Percentiles rank a stretch among this genome's conserved stretches.
Conservation (phyloP, 1,139 yeast genomes). For the Yamadazyma buinensis region DNA sequence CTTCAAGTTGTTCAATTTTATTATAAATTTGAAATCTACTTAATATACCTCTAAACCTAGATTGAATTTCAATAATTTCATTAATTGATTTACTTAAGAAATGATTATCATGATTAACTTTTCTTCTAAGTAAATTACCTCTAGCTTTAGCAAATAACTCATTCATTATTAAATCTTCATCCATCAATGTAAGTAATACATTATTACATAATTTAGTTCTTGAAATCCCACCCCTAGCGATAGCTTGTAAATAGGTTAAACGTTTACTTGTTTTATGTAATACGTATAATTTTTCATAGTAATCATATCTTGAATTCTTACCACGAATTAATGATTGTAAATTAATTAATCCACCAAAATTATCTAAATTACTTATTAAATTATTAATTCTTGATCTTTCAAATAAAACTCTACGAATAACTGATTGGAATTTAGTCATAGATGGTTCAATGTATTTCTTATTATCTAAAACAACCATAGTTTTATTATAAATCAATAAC, state of each 20-base stretch:
- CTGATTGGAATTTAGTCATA: slow-evolving; percentile 30
- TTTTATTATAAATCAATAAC: slow-evolving; percentile 19
- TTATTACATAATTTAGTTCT: slow-evolving; percentile 45
- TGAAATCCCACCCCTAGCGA: slow-evolving; percentile 49
- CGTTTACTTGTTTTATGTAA: slow-evolving; percentile 13
- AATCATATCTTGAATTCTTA: slow-evolving; percentile 19
- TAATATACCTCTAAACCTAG: slow-evolving; percentile 44
- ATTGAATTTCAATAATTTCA: slow-evolving; percentile 29
- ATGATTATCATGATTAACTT: slow-evolving; percentile 18
- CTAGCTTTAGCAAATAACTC: slow-evolving; percentile 41
- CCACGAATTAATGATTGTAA: slow-evolving; percentile 38
- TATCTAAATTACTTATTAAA: slow-evolving; percentile 10
- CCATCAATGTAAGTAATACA: slow-evolving; percentile 40
- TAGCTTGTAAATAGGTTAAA: slow-evolving; percentile 44
- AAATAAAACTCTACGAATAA: slow-evolving; percentile 27
- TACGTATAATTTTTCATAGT: slow-evolving; percentile 15
- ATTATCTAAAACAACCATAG: slow-evolving; percentile 21
- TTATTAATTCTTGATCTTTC: slow-evolving; percentile 17
- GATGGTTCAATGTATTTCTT: slow-evolving; percentile 21
- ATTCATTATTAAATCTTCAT: slow-evolving; percentile 35
- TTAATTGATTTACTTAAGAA: slow-evolving; percentile 21
- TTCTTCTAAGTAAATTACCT: slow-evolving; percentile 39
- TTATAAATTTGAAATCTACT: slow-evolving; percentile 49
- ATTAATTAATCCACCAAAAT: slow-evolving; percentile 17
- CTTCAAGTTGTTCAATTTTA: slow-evolving; percentile 50